Evolutionary conservation across 257 asterid species (phyloP).

Genomic region (Jaltomata sinuosa): DNA sequence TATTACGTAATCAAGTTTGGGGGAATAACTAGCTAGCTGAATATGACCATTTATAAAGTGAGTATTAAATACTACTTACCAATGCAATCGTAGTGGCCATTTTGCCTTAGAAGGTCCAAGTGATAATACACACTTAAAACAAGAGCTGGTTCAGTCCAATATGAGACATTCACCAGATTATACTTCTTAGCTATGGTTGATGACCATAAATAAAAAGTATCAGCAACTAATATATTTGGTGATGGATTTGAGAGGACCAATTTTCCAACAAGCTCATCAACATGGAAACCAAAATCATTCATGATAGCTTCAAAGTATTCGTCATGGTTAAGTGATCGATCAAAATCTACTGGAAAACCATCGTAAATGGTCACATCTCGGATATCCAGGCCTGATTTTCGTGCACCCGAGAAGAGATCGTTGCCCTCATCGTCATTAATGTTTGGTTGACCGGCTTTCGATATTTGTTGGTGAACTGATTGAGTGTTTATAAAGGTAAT

Average conservation of each 20-base stretch:
- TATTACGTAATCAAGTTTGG: too few relatives aligned
- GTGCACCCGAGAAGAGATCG: constrained; percentile 45
- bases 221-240: constrained; percentile 44
- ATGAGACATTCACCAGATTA: constrained; percentile 42
- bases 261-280: constrained; percentile 42
- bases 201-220: constrained; percentile 55
- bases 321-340: constrained; percentile 47
- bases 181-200: constrained; percentile 43
- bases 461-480: constrained; percentile 53
- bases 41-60: neutral
- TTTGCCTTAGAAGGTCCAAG: constrained; percentile 48
- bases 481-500: constrained; percentile 65
- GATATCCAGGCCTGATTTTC: constrained; percentile 48
- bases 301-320: constrained; percentile 43
- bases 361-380: constrained; percentile 51
- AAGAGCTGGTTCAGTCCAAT: constrained; percentile 69
- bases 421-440: neutral
- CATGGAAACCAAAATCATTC: constrained; percentile 39
- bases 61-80: constrained; percentile 14
- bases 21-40: too few relatives aligned
- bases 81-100: constrained; percentile 46
- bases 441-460: constrained; percentile 8
- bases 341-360: constrained; percentile 48
- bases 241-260: constrained; percentile 34
- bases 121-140: constrained; percentile 57